phyloP scores from a whole-genome alignment of 345 rosid genomes.

The Fremontodendron californicum region DNA sequence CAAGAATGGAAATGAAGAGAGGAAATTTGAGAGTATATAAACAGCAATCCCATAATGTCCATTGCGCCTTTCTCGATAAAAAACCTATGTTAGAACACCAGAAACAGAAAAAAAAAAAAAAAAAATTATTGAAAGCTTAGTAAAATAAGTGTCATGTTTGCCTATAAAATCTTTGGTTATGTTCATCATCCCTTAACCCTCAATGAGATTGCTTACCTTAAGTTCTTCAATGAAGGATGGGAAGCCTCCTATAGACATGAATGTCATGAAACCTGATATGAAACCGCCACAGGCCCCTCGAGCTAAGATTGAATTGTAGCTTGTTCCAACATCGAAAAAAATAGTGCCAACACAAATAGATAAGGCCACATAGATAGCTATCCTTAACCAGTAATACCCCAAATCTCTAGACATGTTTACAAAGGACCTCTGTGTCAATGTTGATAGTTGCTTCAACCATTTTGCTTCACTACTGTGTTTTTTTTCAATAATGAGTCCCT shows the following conservation, averaged over 20 bases:
- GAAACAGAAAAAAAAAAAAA: not conserved
- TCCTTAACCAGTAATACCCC: constrained; percentile 54
- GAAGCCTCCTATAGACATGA: constrained; percentile 57
- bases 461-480: constrained; percentile 26
- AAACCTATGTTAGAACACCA: constrained; percentile 29
- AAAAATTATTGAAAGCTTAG: not conserved
- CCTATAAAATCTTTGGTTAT: not conserved
- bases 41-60: constrained; percentile 44
- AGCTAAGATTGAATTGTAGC: constrained; percentile 36
- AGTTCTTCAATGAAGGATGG: constrained; percentile 54
- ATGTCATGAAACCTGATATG: constrained; percentile 52
- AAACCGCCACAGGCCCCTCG: constrained; percentile 47
- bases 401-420: constrained; percentile 47
- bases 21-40: constrained; percentile 42
- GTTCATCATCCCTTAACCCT: not conserved
- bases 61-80: constrained; percentile 39
- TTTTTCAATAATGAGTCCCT: constrained; percentile 20
- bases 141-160: constrained; percentile 2
- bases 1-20: constrained; percentile 51
- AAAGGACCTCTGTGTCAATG: constrained; percentile 39
- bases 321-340: constrained; percentile 35
- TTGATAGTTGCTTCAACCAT: constrained; percentile 45
- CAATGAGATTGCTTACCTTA: constrained; percentile 27
- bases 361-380: constrained; percentile 33
- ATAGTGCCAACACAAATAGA: constrained; percentile 46